These are phyloP conservation scores for Penicillium sp. DNA, from an alignment of 2,329 filamentous ascomycete species.

Conservation along the genomic window DNA sequence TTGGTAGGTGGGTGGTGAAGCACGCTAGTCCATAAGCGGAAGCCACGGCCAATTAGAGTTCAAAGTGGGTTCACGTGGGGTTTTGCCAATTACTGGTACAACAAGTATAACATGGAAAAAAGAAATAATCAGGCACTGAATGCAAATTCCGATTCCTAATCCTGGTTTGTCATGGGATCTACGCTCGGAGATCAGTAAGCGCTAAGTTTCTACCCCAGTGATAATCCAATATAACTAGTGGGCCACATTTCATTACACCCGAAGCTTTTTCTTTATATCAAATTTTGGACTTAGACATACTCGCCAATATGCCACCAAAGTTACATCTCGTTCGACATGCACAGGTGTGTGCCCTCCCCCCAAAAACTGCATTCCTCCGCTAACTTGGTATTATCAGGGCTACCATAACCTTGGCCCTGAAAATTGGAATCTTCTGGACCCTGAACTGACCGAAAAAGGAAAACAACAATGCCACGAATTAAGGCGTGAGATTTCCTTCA, in stretches of 20 bases:
- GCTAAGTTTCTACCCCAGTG: background rate
- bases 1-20: background rate
- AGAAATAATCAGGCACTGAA: background rate
- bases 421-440: constrained; percentile 68
- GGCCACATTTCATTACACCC: background rate
- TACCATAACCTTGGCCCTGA: constrained; percentile 69
- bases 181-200: background rate
- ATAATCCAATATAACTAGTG: background rate
- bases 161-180: background rate
- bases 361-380: background rate
- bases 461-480: constrained; percentile 67
- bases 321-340: constrained; percentile 9
- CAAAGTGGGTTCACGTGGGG: background rate
- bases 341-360: background rate
- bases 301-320: constrained; percentile 3
- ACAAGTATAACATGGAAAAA: background rate
- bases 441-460: constrained; percentile 68
- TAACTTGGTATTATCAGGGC: constrained; percentile 48
- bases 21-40: background rate
- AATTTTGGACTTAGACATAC: background rate
- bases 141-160: background rate
- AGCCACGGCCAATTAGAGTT: background rate
- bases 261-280: background rate
- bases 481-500: constrained; percentile 58
- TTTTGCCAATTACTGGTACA: background rate